A percentile compares a stretch with the other conserved stretches of the same genome.
These are phyloP conservation scores for Pelargonium citronellum DNA, from an alignment of 441 rosid genomes.

Conservation along the genomic window DNA sequence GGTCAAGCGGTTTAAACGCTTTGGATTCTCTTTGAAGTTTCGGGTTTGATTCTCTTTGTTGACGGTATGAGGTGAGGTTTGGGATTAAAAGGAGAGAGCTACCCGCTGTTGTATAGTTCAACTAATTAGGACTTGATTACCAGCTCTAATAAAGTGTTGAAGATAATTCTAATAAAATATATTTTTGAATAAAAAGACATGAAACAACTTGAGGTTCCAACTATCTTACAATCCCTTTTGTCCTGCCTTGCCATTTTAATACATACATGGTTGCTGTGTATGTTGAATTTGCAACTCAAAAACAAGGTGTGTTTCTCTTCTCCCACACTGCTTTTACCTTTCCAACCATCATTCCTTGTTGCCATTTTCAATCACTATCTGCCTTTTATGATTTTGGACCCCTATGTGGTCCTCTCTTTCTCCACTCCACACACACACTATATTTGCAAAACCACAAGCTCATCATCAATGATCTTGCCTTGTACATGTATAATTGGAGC, in stretches of 20 bases:
- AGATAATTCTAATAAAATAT: background rate
- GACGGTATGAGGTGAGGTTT: too few relatives aligned
- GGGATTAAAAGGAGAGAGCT: too few relatives aligned
- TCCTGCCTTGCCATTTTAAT: background rate
- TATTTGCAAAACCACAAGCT: conserved; percentile 6
- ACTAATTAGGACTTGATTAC: too few relatives aligned
- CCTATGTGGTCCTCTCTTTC: conserved; percentile 7
- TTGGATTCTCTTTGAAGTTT: too few relatives aligned
- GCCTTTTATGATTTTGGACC: background rate
- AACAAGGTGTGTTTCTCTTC: conserved; percentile 3
- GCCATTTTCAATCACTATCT: conserved; percentile 8
- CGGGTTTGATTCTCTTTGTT: background rate
- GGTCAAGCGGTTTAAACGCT: too few relatives aligned
- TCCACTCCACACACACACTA: conserved; percentile 6
- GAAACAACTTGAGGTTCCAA: background rate
- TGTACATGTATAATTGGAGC: background rate
- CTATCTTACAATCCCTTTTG: background rate
- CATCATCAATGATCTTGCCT: background rate
- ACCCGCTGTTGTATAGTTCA: too few relatives aligned
- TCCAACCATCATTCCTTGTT: conserved; percentile 3
- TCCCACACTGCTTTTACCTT: background rate
- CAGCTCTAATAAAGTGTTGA: too few relatives aligned
- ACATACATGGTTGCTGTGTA: background rate
- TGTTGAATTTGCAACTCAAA: conserved; percentile 9
- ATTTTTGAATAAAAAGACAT: background rate